Percentiles rank a stretch among this genome's conserved stretches.
phyloP scores from a whole-genome alignment of 768 basidiomycete species.

The Termitomyces bulborhizus region DNA sequence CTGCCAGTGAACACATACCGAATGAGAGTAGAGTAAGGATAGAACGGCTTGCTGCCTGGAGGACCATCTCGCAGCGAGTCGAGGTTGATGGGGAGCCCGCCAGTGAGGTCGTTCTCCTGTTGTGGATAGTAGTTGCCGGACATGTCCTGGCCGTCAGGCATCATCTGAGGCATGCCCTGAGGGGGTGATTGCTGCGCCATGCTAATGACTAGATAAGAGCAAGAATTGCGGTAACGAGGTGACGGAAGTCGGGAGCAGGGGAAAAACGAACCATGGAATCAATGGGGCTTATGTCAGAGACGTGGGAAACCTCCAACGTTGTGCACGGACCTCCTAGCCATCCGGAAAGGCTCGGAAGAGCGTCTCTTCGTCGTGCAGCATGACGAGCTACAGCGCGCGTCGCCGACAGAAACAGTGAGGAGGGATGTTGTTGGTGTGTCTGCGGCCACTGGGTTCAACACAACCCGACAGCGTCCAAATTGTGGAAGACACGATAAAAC shows the following conservation, averaged over 20 bases:
- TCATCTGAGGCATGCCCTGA: slow-evolving; percentile 59
- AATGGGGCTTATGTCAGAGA: slow-evolving; percentile 44
- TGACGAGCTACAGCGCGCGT: slow-evolving; percentile 3
- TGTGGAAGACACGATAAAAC: slow-evolving; percentile 72
- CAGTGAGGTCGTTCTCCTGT: slow-evolving; percentile 66
- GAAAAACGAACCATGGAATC: slow-evolving; percentile 39
- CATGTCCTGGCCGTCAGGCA: slow-evolving; percentile 55
- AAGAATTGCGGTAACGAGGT: slow-evolving; percentile 30
- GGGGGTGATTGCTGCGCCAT: slow-evolving; percentile 52
- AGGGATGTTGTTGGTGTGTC: slow-evolving; percentile 42
- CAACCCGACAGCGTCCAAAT: slow-evolving; percentile 66
- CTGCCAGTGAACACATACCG: slow-evolving; percentile 44
- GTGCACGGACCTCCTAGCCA: slow-evolving; percentile 52
- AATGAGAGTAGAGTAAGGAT: slow-evolving; percentile 87
- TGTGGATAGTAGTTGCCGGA: slow-evolving; percentile 64
- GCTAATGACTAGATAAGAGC: slow-evolving; percentile 14
- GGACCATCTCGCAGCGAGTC: slow-evolving; percentile 84
- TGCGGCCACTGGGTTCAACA: slow-evolving; percentile 52
- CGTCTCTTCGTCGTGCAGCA: slow-evolving; percentile 15
- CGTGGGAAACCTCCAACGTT: slow-evolving; percentile 48
- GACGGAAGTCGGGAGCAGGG: slow-evolving; percentile 39
- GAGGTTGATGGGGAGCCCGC: slow-evolving; percentile 80
- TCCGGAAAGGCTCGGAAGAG: slow-evolving; percentile 13
- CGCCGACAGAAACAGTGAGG: slow-evolving; percentile 21
- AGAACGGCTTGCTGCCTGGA: slow-evolving; percentile 85